Percentiles rank a stretch among this genome's conserved stretches.
phyloP scores from a whole-genome alignment of 805 yeast species.

The Zygoascus biomembranicola region DNA sequence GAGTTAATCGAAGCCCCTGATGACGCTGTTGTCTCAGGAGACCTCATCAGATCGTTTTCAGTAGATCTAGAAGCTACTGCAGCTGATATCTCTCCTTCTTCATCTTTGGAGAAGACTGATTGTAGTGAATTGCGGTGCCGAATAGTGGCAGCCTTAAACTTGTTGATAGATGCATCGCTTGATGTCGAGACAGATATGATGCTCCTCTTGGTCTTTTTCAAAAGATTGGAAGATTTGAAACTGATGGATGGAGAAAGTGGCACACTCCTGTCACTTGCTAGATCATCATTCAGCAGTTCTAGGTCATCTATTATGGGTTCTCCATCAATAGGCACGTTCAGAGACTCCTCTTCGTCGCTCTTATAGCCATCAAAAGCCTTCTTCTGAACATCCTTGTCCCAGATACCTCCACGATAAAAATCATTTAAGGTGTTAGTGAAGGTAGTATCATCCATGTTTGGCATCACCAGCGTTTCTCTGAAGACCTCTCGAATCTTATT shows the following conservation, averaged over 20 bases:
- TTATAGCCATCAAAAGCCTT: background rate
- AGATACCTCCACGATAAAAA: constrained; percentile 84
- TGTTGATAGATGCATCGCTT: background rate
- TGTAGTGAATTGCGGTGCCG: background rate
- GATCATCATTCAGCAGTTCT: background rate
- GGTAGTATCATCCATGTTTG: constrained; percentile 81
- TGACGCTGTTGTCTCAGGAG: background rate
- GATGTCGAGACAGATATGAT: background rate
- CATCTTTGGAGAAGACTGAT: background rate
- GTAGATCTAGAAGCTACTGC: background rate
- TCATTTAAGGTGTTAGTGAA: constrained; percentile 60
- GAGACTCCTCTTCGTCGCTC: background rate
- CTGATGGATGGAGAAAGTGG: background rate
- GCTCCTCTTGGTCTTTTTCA: background rate
- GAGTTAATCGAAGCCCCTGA: background rate
- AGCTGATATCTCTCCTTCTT: background rate
- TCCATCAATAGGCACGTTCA: background rate
- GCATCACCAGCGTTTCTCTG: constrained; percentile 70
- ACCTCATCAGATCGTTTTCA: background rate
- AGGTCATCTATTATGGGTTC: background rate
- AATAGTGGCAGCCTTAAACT: background rate
- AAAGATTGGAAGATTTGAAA: background rate
- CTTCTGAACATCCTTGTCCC: constrained; percentile 47
- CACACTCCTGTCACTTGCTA: background rate
- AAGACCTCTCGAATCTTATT: constrained; percentile 72